Evolutionary conservation across 192 early-diverging fungal genomes (phyloP).

Genomic region (Helicostylum pulchrum): DNA sequence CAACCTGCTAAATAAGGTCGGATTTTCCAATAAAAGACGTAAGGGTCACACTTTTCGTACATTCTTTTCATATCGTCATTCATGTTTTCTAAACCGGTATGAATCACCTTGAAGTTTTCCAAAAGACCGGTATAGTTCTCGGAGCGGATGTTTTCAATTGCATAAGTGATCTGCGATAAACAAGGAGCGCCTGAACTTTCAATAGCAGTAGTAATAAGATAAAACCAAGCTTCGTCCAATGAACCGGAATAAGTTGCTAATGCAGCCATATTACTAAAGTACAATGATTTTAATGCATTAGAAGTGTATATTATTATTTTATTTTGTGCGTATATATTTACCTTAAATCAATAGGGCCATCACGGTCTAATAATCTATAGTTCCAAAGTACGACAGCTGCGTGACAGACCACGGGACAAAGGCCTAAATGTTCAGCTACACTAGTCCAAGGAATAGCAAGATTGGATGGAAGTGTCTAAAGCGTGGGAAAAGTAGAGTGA

Average conservation of each 20-base stretch:
- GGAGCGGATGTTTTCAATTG: conserved; percentile 58
- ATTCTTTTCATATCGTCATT: conserved; percentile 64
- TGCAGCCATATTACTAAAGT: conserved; percentile 81
- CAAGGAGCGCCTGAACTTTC: conserved; percentile 77
- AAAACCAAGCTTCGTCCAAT: conserved; percentile 96
- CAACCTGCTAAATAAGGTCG: conserved; percentile 88
- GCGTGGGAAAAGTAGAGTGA: conserved; percentile 8
- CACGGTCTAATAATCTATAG: conserved; percentile 80
- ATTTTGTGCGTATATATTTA: conserved; percentile 20
- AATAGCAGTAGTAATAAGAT: conserved; percentile 85
- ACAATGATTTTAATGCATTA: conserved; percentile 22
- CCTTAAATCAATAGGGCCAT: conserved; percentile 72
- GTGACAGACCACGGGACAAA: conserved; percentile 87
- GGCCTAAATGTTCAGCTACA: conserved; percentile 66
- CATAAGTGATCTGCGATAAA: conserved; percentile 63
- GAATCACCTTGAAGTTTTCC: conserved; percentile 54
- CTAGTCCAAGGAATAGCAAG: conserved; percentile 85
- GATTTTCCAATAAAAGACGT: conserved; percentile 93
- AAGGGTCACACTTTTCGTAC: conserved; percentile 93
- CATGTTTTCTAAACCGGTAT: conserved; percentile 48
- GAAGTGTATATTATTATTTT: conserved; percentile 14
- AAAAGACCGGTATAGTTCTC: conserved; percentile 47
- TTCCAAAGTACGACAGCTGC: conserved; percentile 90
- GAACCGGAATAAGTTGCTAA: conserved; percentile 83
- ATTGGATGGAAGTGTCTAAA: conserved; percentile 64